A percentile compares a stretch with the other conserved stretches of the same genome.
phyloP scores from a whole-genome alignment of 140 eudicot species.

The Bidens hawaiensis region DNA sequence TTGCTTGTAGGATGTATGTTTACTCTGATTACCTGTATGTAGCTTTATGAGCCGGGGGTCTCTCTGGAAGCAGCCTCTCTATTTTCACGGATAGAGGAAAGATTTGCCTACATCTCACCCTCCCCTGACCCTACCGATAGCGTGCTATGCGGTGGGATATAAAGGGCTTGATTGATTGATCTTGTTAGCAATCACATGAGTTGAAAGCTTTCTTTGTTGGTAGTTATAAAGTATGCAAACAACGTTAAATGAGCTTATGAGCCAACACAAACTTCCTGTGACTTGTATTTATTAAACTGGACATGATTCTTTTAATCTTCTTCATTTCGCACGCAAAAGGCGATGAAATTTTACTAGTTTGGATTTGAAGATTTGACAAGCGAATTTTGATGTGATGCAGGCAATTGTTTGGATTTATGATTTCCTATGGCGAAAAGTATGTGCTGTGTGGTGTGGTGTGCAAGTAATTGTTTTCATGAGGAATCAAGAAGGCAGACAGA shows the following conservation, averaged over 20 bases:
- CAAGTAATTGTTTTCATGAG: slow-evolving; percentile 15
- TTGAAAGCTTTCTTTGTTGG: slow-evolving; percentile 7
- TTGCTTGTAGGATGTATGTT: no score
- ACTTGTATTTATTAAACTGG: not conserved
- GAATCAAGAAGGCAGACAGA: slow-evolving; percentile 9
- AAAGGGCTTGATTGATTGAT: no score
- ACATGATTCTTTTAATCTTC: not conserved
- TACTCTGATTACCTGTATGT: no score
- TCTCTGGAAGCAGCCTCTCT: no score
- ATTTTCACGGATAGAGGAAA: no score
- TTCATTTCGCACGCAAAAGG: not conserved
- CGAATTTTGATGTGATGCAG: slow-evolving; percentile 14
- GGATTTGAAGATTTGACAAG: not conserved
- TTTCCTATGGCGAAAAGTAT: not conserved
- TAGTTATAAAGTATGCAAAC: slow-evolving; percentile 14
- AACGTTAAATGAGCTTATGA: not conserved
- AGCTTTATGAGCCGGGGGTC: no score
- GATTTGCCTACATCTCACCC: no score
- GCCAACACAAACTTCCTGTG: slow-evolving; percentile 9
- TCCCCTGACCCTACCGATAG: no score
- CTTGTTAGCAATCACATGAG: slow-evolving; percentile 11
- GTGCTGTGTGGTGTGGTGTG: slow-evolving; percentile 21
- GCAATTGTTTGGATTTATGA: no score
- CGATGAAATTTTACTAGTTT: not conserved
- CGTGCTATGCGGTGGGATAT: no score